Evolutionary conservation across 176 grass and related monocot species (phyloP).

Genomic region (Aegilops tauschii): DNA sequence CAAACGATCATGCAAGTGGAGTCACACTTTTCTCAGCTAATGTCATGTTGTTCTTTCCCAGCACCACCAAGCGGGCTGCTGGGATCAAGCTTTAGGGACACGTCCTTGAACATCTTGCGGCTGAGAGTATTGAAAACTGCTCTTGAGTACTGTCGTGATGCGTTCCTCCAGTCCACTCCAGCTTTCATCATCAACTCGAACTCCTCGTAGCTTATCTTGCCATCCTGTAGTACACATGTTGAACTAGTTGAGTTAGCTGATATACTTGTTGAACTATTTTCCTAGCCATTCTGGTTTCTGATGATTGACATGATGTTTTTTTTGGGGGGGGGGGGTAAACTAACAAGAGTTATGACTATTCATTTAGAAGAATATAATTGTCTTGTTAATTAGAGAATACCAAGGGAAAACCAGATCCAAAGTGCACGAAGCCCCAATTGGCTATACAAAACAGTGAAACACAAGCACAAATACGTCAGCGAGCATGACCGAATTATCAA

Average conservation of each 20-base stretch:
- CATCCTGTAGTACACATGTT: constrained; percentile 42
- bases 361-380: background rate
- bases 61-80: background rate
- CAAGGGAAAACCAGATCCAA: background rate
- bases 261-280: background rate
- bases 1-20: constrained; percentile 3
- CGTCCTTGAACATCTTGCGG: constrained; percentile 68
- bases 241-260: background rate
- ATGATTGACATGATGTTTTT: background rate
- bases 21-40: constrained; percentile 15
- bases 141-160: constrained; percentile 69
- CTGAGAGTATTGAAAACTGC: constrained; percentile 66
- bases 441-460: too few relatives aligned
- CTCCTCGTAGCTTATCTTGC: constrained; percentile 89
- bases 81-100: constrained; percentile 31
- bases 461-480: too few relatives aligned
- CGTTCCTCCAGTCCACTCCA: constrained; percentile 82
- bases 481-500: too few relatives aligned
- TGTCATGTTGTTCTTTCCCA: constrained; percentile 22
- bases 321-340: background rate
- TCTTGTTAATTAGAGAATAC: background rate
- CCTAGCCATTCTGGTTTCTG: background rate
- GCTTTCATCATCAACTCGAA: constrained; percentile 92
- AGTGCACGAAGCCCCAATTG: too few relatives aligned
- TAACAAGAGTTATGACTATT: background rate